Evolutionary conservation across 805 yeast genomes (phyloP).

Genomic region (Kodamaea leandrae): DNA sequence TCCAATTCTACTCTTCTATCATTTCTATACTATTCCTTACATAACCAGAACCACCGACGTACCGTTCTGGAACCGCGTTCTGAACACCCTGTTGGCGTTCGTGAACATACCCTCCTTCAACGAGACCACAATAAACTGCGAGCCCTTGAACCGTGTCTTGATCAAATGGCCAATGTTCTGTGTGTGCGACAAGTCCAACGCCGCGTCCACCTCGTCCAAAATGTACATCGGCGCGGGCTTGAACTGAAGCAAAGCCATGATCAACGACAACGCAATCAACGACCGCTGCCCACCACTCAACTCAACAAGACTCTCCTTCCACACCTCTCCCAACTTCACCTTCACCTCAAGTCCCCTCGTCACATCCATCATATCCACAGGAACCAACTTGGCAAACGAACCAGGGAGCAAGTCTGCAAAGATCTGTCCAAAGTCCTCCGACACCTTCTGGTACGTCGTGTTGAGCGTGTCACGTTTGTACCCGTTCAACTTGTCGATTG

Average conservation of each 20-base stretch:
- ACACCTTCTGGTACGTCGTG: slow-evolving; percentile 83
- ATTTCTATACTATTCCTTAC: slow-evolving; percentile 37
- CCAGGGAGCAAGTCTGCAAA: slow-evolving; percentile 87
- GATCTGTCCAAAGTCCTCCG: slow-evolving; percentile 84
- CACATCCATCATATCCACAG: slow-evolving; percentile 75
- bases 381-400: slow-evolving; percentile 84
- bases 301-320: slow-evolving; percentile 96
- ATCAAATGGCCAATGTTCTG: slow-evolving; percentile 96
- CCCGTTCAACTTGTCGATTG: slow-evolving; percentile 77
- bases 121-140: slow-evolving; percentile 95
- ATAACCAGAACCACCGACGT: slow-evolving; percentile 84
- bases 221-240: slow-evolving; percentile 99
- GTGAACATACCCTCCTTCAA: slow-evolving; percentile 98
- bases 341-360: slow-evolving; percentile 88
- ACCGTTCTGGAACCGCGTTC: slow-evolving; percentile 95
- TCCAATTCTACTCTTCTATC: neutral
- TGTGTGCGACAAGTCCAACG: slow-evolving; percentile 93
- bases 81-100: slow-evolving; percentile 90
- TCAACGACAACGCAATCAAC: slow-evolving; percentile 85
- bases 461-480: slow-evolving; percentile 81
- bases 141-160: slow-evolving; percentile 90
- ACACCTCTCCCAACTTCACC: slow-evolving; percentile 84
- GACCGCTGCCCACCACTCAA: slow-evolving; percentile 97
- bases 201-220: slow-evolving; percentile 97
- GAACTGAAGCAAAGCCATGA: slow-evolving; percentile 87